These are phyloP conservation scores for Clohesyomyces aquaticus DNA, from an alignment of 495 filamentous ascomycete genomes.

Conservation along the genomic window DNA sequence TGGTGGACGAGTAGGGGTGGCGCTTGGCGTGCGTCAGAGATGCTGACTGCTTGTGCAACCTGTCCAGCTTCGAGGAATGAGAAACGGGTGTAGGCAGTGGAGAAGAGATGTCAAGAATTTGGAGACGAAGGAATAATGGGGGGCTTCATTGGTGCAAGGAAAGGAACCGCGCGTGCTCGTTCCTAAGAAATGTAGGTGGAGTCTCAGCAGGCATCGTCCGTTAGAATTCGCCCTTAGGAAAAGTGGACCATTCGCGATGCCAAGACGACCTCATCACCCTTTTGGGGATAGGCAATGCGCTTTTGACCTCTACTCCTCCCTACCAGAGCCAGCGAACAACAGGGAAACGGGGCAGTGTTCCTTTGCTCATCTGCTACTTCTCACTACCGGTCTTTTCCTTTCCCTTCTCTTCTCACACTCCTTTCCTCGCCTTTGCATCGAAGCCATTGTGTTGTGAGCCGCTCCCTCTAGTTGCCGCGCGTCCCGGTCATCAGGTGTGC, in stretches of 20 bases:
- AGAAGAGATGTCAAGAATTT: no score
- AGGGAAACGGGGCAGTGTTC: neutral
- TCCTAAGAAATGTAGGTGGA: neutral
- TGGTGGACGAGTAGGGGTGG: neutral
- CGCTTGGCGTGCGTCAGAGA: slow-evolving; percentile 2
- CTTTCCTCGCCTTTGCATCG: neutral
- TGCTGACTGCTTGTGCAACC: neutral
- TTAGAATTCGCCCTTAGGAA: neutral
- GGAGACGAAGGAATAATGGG: neutral
- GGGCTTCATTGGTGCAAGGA: neutral
- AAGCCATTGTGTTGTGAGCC: neutral
- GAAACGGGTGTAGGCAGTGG: neutral
- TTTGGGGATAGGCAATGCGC: neutral
- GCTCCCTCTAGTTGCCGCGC: neutral
- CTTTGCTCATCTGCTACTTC: neutral
- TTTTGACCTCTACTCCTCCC: neutral
- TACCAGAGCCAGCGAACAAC: neutral
- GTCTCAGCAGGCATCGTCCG: neutral
- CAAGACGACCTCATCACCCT: neutral
- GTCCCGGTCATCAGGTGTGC: neutral
- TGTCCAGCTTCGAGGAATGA: neutral
- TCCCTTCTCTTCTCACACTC: slow-evolving; percentile 1
- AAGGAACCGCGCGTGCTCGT: neutral
- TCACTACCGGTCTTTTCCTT: neutral
- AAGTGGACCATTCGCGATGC: neutral